Base-by-base conservation (phyloP, 1,284 basidiomycete species). In the Papiliotrema laurentii region DNA sequence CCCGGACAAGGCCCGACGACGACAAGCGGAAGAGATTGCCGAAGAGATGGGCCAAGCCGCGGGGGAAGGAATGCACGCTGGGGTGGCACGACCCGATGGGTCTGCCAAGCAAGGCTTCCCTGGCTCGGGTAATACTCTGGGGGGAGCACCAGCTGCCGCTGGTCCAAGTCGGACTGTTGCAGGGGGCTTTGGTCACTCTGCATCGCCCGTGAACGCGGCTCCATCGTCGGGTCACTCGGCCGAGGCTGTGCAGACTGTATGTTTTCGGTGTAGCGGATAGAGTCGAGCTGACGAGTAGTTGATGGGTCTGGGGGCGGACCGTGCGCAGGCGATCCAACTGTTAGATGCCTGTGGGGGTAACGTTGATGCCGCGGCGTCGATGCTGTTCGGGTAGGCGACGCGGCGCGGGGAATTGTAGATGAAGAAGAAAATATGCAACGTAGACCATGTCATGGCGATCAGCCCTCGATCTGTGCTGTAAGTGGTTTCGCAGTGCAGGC, bases 311-410 rank as follows among this genome's bases (percentile, higher is more conserved):
- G 93, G 93, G 2, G 87, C 82, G 2, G 76, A 81, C 16, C 77
- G 84, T 49, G 84, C 87, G 43, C 75, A 85, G 26, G 93, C 93
- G 0, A 81, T 89, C 14, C 80, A 80, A 45, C 78, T 85, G 21
- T 75, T 97, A 47, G 81, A 86, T 19, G 87, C 88, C 5, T 80
- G 88, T 1, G 83, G 82, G 2, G 93, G 93, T 1, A 90, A 94
- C 63, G 77, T 92, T 5, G 90, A 97, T 53, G 77, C 87, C 18
- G 92, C 93, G 3, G 92, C 89, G 4, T 89, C 88, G 30, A 75
- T 94, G 70, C 72, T 96, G 43, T 97, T 97, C 68, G 85, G 71
- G 53, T 66, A 31, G 30, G 16, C n/a, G n/a, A n/a, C n/a, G n/a
- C n/a, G n/a, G n/a, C n/a, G n/a, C n/a, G n/a, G n/a, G n/a, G n/a